Evolutionary conservation across 768 basidiomycete genomes (phyloP).

Genomic region (Asterophora lycoperdoides): DNA sequence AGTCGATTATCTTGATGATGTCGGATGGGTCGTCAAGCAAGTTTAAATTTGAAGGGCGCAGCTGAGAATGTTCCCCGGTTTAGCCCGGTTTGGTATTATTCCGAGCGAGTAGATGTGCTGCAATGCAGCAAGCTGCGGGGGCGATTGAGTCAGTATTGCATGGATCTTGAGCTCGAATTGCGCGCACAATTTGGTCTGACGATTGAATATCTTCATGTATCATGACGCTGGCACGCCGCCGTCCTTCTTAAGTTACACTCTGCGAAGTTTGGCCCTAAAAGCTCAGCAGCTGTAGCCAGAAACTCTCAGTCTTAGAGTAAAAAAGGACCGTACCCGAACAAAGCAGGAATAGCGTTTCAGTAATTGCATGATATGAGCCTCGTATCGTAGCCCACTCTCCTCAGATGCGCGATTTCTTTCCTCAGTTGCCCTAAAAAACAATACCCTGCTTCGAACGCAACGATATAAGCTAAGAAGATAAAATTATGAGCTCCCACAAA

Average conservation of each 20-base stretch:
- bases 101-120: conserved; percentile 27
- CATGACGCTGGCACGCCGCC: conserved; percentile 12
- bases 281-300: conserved; percentile 30
- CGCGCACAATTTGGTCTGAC: conserved; percentile 22
- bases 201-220: conserved; percentile 20
- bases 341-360: conserved; percentile 27
- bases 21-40: conserved; percentile 21
- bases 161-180: not conserved
- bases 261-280: conserved; percentile 22
- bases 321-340: conserved; percentile 30
- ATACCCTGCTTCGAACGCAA: too few relatives aligned
- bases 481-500: too few relatives aligned
- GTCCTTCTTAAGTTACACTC: conserved; percentile 12
- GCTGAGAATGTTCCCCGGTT: conserved; percentile 33
- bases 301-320: conserved; percentile 32
- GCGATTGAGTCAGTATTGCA: conserved; percentile 3
- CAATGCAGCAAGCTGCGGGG: conserved; percentile 22
- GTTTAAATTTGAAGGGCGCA: conserved; percentile 16
- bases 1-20: conserved; percentile 29
- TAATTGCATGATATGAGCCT: conserved; percentile 23
- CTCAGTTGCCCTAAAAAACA: too few relatives aligned
- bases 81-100: conserved; percentile 35
- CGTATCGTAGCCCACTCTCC: conserved; percentile 25
- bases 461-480: too few relatives aligned
- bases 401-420: conserved; percentile 26